Percentiles rank a stretch among this genome's conserved stretches.
These are phyloP conservation scores for Melastoma candidum DNA, from an alignment of 441 rosid species.

Conservation along the genomic window DNA sequence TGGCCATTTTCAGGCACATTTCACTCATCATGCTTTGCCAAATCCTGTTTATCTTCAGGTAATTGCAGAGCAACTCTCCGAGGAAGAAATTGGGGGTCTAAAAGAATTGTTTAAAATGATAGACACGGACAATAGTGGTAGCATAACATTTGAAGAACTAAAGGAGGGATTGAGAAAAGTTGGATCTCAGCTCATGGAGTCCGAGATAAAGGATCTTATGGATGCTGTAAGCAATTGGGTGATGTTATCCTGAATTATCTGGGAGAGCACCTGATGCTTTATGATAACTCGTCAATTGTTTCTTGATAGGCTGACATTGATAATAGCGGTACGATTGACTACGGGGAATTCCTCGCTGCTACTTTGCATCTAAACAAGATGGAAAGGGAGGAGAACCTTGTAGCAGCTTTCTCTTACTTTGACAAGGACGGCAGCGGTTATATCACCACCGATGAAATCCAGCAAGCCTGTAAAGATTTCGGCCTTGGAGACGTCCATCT, in stretches of 20 bases:
- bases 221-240: constrained; percentile 12
- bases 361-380: constrained; percentile 17
- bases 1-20: too few species aligned
- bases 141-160: constrained; percentile 16
- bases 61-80: constrained; percentile 14
- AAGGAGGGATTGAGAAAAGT: constrained; percentile 12
- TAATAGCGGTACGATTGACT: constrained; percentile 14
- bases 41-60: constrained; percentile 8
- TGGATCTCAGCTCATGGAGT: constrained; percentile 17
- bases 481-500: constrained; percentile 17
- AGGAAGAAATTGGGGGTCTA: constrained; percentile 17
- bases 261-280: neutral
- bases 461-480: constrained; percentile 16
- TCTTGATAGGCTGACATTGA: constrained; percentile 15
- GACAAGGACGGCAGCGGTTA: constrained; percentile 13
- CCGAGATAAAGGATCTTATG: constrained; percentile 17
- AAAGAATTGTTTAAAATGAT: constrained; percentile 17
- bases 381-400: constrained; percentile 18
- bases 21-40: neutral
- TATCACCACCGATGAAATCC: constrained; percentile 17
- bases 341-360: constrained; percentile 15
- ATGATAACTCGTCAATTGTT: neutral
- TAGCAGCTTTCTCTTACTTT: constrained; percentile 13
- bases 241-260: neutral
- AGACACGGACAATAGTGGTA: constrained; percentile 16